Percentiles rank a stretch among this genome's conserved stretches.
Evolutionary conservation across 2,329 filamentous ascomycete species (phyloP).

Genomic region (Sporothrix curviconia): DNA sequence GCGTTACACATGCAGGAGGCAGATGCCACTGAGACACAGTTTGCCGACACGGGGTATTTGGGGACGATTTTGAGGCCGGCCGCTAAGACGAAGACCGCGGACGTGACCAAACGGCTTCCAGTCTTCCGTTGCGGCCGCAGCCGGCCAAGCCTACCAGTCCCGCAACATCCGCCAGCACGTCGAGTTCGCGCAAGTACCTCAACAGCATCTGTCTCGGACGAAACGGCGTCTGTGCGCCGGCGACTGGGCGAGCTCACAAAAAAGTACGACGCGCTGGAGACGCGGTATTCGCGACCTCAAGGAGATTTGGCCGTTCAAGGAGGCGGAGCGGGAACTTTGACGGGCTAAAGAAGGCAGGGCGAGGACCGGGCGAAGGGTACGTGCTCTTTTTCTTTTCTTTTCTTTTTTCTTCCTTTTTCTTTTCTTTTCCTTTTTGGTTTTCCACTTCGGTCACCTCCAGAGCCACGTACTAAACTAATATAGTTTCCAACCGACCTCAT

Average conservation of each 20-base stretch:
- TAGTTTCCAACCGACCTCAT: slow-evolving; percentile 75
- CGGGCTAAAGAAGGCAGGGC: slow-evolving; percentile 65
- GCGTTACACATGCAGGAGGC: slow-evolving; percentile 1
- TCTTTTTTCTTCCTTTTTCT: too few species aligned
- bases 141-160: not conserved
- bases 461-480: not conserved
- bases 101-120: slow-evolving; percentile 16
- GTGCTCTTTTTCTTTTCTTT: too few species aligned
- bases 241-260: slow-evolving; percentile 74
- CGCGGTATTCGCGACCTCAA: slow-evolving; percentile 70
- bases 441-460: not conserved
- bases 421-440: not conserved
- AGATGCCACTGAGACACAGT: too few species aligned
- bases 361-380: slow-evolving; percentile 67
- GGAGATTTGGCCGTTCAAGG: slow-evolving; percentile 69
- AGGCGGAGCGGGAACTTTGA: slow-evolving; percentile 87
- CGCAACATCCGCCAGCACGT: slow-evolving; percentile 1
- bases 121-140: slow-evolving; percentile 7
- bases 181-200: not conserved
- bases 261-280: slow-evolving; percentile 70
- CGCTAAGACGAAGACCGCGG: slow-evolving; percentile 13
- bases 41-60: too few species aligned
- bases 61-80: too few species aligned
- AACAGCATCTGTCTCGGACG: not conserved
- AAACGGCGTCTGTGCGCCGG: slow-evolving; percentile 48